phyloP scores from a whole-genome alignment of 495 filamentous ascomycete genomes.

The Massariosphaeria phaeospora region DNA sequence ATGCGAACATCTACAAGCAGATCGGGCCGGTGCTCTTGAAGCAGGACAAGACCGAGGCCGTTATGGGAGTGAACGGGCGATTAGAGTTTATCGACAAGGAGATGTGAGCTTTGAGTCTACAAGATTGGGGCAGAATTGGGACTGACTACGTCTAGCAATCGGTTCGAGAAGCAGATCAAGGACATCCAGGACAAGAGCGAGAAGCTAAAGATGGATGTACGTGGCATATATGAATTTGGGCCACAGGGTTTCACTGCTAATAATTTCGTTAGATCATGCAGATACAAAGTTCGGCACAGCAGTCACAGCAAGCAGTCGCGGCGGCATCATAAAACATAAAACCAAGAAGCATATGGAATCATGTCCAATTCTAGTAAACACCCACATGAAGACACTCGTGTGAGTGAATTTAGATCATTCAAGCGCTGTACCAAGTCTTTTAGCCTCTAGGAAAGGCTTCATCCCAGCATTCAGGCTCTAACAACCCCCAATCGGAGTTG shows the following conservation, averaged over 20 bases:
- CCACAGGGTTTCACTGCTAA: background rate
- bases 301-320: slow-evolving; percentile 17
- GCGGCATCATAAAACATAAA: background rate
- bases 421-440: no score
- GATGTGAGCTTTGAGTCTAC: slow-evolving; percentile 56
- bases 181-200: slow-evolving; percentile 77
- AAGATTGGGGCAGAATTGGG: slow-evolving; percentile 7
- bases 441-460: no score
- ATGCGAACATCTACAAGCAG: slow-evolving; percentile 89
- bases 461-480: no score
- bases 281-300: slow-evolving; percentile 32
- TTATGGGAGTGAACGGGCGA: slow-evolving; percentile 81
- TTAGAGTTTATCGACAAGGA: slow-evolving; percentile 91
- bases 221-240: slow-evolving; percentile 7
- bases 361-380: no score
- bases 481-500: no score
- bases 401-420: no score
- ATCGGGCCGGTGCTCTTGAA: slow-evolving; percentile 90
- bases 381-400: no score
- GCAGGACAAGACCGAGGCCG: slow-evolving; percentile 83
- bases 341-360: background rate
- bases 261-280: slow-evolving; percentile 35
- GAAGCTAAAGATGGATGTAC: slow-evolving; percentile 67
- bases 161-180: slow-evolving; percentile 75
- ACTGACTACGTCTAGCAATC: slow-evolving; percentile 53